These are phyloP conservation scores for Eimeria praecox DNA, from an alignment of 169 alveolate genomes.

Conservation along the genomic window DNA sequence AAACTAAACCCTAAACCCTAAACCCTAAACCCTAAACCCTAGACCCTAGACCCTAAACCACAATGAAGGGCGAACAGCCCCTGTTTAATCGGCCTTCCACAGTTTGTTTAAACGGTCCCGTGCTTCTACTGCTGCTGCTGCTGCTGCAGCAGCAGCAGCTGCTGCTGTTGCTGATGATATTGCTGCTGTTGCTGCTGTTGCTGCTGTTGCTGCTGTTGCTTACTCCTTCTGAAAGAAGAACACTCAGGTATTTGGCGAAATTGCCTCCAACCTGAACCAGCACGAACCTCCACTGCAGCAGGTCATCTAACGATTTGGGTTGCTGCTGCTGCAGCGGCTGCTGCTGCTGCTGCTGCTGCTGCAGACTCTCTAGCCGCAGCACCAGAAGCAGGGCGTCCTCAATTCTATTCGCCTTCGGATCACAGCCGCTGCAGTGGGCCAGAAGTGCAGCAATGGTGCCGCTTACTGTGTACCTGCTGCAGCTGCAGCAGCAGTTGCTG, in stretches of 20 bases:
- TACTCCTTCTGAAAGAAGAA: constrained; percentile 36
- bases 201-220: constrained; percentile 57
- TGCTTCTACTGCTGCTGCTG: constrained; percentile 26
- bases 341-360: constrained; percentile 57
- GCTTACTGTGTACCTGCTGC: not conserved
- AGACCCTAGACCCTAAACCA: not conserved
- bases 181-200: constrained; percentile 42
- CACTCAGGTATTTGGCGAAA: constrained; percentile 32
- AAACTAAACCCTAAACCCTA: not conserved
- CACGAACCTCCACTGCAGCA: constrained; percentile 51
- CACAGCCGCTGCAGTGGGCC: constrained; percentile 49
- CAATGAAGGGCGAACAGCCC: not conserved
- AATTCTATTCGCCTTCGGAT: constrained; percentile 42
- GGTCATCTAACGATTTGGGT: not conserved
- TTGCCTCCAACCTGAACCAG: constrained; percentile 62
- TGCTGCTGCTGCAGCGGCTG: constrained; percentile 48
- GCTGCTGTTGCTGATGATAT: not conserved
- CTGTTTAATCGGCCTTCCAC: not conserved
- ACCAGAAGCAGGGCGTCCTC: constrained; percentile 63
- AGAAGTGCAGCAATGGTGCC: constrained; percentile 56
- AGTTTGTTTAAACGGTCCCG: not conserved
- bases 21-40: constrained; percentile 4
- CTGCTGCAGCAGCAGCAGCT: constrained; percentile 24
- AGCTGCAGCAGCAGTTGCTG: not conserved
- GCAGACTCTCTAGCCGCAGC: constrained; percentile 58